A percentile compares a stretch with the other conserved stretches of the same genome.
These are phyloP conservation scores for Phialophora expanda DNA, from an alignment of 2,329 filamentous ascomycete genomes.

Conservation along the genomic window DNA sequence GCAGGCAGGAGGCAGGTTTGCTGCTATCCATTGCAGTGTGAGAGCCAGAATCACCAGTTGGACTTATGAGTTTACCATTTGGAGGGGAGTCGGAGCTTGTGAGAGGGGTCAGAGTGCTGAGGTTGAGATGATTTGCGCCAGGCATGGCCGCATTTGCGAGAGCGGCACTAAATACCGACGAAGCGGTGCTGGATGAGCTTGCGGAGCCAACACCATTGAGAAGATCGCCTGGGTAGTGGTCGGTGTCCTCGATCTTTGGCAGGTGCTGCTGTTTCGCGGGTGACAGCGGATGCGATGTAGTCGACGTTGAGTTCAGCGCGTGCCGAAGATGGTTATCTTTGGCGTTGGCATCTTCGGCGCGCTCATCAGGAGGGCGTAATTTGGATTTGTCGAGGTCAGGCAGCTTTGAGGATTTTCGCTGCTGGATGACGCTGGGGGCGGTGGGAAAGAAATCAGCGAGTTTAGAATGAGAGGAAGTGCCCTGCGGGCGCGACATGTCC, in stretches of 20 bases:
- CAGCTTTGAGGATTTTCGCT: constrained; percentile 52
- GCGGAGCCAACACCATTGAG: constrained; percentile 73
- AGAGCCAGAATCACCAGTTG: constrained; percentile 45
- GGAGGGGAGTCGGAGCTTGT: constrained; percentile 71
- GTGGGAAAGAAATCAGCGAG: constrained; percentile 87
- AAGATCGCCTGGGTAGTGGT: constrained; percentile 63
- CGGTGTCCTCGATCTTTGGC: constrained; percentile 41
- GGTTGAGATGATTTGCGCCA: constrained; percentile 60
- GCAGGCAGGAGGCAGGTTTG: constrained; percentile 42
- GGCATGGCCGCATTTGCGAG: constrained; percentile 59
- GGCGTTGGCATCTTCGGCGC: constrained; percentile 35
- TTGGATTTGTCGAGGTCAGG: constrained; percentile 57
- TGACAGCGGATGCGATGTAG: constrained; percentile 16
- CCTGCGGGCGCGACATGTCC: constrained; percentile 76
- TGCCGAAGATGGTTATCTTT: constrained; percentile 23
- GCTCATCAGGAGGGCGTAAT: constrained; percentile 22
- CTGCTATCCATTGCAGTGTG: constrained; percentile 23
- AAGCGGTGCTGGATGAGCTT: constrained; percentile 73
- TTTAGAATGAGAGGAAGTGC: constrained; percentile 54
- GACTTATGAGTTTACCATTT: constrained; percentile 60
- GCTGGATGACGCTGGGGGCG: constrained; percentile 68
- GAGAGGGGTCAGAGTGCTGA: constrained; percentile 66
- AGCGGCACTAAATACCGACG: constrained; percentile 71
- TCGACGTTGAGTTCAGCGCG: constrained; percentile 29
- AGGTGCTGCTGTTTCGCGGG: constrained; percentile 26